Conservation (phyloP, 148 eudicot species). For the Fagopyrum esculentum region DNA sequence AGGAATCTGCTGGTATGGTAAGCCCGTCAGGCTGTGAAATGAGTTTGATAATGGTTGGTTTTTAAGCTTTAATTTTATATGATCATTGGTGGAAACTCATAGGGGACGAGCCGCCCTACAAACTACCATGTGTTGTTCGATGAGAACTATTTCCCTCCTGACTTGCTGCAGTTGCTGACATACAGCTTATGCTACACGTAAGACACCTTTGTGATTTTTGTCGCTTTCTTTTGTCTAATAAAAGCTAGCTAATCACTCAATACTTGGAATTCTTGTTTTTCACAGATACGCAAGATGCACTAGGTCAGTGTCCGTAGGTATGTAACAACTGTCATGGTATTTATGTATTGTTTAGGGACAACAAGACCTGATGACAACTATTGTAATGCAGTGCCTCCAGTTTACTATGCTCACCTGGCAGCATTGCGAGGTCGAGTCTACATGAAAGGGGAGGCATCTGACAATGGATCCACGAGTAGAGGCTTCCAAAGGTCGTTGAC, state of each 20-base stretch:
- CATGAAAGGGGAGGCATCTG: conserved; percentile 23
- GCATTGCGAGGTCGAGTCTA: conserved; percentile 32
- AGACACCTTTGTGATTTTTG: not conserved
- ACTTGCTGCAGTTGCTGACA: conserved; percentile 52
- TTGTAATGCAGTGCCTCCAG: conserved; percentile 30
- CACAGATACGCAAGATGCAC: conserved; percentile 85
- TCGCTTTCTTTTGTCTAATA: not conserved
- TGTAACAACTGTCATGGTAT: not conserved
- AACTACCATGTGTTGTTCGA: conserved; percentile 16
- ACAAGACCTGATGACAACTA: not conserved
- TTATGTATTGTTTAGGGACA: too few relatives aligned
- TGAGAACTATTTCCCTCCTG: conserved; percentile 63
- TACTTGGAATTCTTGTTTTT: not conserved
- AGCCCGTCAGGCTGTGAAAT: too few relatives aligned
- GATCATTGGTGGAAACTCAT: too few relatives aligned
- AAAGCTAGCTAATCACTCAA: not conserved
- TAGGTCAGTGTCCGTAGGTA: conserved; percentile 82
- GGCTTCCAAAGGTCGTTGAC: too few relatives aligned
- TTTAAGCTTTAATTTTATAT: too few relatives aligned
- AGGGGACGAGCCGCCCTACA: too few relatives aligned
- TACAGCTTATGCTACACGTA: conserved; percentile 78
- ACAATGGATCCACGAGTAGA: conserved; percentile 26
- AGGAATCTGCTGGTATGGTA: too few relatives aligned
- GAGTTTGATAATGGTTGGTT: too few relatives aligned
- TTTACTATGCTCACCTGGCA: conserved; percentile 32